phyloP scores from a whole-genome alignment of 2,329 filamentous ascomycete genomes.

The Lasiodiplodia sp. region DNA sequence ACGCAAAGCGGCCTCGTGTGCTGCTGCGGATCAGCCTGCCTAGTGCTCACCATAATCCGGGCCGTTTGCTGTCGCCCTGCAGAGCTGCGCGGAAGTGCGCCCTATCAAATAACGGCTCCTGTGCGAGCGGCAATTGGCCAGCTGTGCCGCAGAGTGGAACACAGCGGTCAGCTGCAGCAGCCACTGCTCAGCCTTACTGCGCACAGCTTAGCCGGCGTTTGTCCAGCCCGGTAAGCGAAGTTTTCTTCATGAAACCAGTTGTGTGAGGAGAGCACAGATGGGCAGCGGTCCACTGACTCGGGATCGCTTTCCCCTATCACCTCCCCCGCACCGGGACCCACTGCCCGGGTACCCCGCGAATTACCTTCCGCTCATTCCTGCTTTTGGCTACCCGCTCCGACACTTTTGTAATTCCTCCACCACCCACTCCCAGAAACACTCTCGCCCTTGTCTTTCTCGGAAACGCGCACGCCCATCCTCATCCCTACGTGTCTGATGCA shows the following conservation, averaged over 20 bases:
- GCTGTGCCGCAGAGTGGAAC: not conserved
- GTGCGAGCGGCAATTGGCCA: not conserved
- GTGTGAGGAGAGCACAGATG: not conserved
- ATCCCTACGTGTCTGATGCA: not conserved
- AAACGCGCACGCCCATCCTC: not conserved
- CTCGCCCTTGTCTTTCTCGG: not conserved
- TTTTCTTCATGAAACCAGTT: not conserved
- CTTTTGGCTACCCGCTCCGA: not conserved
- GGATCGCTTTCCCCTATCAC: constrained; percentile 21
- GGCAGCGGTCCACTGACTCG: constrained; percentile 5
- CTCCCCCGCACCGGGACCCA: constrained; percentile 17
- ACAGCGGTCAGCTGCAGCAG: constrained; percentile 18
- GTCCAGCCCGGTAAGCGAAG: not conserved
- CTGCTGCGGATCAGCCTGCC: not conserved
- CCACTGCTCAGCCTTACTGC: constrained; percentile 20
- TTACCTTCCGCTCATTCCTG: constrained; percentile 12
- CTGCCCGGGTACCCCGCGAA: constrained; percentile 19
- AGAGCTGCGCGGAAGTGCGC: not conserved
- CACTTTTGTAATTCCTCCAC: not conserved
- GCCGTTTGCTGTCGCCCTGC: constrained; percentile 3
- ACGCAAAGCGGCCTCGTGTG: constrained; percentile 7
- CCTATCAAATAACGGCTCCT: not conserved
- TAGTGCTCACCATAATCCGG: not conserved
- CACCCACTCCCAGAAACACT: not conserved
- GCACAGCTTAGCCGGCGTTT: constrained; percentile 1